Evolutionary conservation across 2,329 filamentous ascomycete species (phyloP), one percentile per base, ranked within the genome.

Genomic region (Thermomyces lanuginosus): DNA sequence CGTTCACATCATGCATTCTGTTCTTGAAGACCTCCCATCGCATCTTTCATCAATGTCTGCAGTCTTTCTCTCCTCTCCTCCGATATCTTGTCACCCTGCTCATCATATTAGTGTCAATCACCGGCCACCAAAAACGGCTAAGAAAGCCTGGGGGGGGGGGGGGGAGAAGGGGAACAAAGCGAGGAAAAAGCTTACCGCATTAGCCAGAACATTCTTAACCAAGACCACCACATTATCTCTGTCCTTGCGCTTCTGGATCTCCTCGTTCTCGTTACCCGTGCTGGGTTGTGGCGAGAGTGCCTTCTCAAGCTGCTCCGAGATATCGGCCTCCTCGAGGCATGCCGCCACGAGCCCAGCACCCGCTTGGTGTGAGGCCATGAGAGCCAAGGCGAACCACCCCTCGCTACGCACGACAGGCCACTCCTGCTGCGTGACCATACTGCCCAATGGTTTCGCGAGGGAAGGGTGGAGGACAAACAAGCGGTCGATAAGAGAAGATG

Each of bases 331-430:
- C 17, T 49, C 40, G 14, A 60, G 29, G 22, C 47, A 51, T 19
- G 51, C 38, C 8, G 43, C 40, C 13, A 53, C 52, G 2, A 49
- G 45, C 7, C 30, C 23, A 30, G 45, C 42, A 2, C 56, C 54
- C 1, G 38, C 33, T 10, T 39, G 36, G 25, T 32, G 46, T 5
- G 48, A 51, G 6, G 55, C 54, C 49, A 63, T 59, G 22, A 64
- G 33, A 4, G 58, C 58, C 15, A 64, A 39, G 8, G 57, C 56
- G 40, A 63, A 62, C 51, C 58, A 60, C 2, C 58, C 60, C 38
- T 64, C 60, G 25, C 56, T 58, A 12, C 55, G 47, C 23, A 63
- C 50, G 17, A 62, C 53, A 11, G 58, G 55, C 53, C 59, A 63
- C 31, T 59, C 53, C 4, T 53, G 48, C 30, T 63, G 58, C 2